Base-by-base conservation (phyloP, 371 early-diverging fungal genomes). In the Mortierella sp. region DNA sequence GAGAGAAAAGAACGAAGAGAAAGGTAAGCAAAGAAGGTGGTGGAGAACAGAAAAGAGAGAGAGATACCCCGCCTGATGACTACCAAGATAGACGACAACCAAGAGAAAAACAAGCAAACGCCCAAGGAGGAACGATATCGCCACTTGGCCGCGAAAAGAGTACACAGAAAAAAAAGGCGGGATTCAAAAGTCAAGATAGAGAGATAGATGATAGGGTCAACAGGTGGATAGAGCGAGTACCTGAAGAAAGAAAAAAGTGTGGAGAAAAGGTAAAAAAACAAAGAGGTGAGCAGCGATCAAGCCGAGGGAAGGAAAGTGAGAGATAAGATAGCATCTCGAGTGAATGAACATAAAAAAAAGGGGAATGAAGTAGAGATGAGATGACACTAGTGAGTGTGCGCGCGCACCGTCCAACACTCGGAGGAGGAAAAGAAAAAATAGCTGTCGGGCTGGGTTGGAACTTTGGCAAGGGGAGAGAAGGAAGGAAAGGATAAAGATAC, bases 361-460 rank as follows among this genome's bases (percentile, higher is more conserved):
- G 37, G 64, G 37, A n/a, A n/a, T n/a, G n/a, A 37, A 64, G 9
- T 5, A 31, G 16, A 16, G 61, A 31, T 31, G 61, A 61, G 6
- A 40, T 40, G 6, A 6, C 6, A 6, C 19, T 61, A 64, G 37
- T 9, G 24, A 21, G 16, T 50, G 50, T 50, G 50, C 13, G 50
- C 28, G 40, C 67, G 67, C 67, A 64, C 67, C 67, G 67, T 64
- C 67, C 67, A 64, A 64, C 40, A 37, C 67, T 64, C 67, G 67
- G 67, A 64, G 31, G 21, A 37, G 40, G 5, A 59, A 59, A 26
- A 31, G 55, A 55, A 55, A 55, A n/a, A 40, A 59, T 1, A 13
- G 11, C 13, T 21, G 9, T 64, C 24, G 24, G 37, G 67, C 67
- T 64, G 67, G 67, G 67, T 64, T 64, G 40, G 67, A 64, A 64